Evolutionary conservation across 805 yeast species (phyloP), one percentile per base, ranked within the genome.

Genomic region (Cyberlindnera mrakii): DNA sequence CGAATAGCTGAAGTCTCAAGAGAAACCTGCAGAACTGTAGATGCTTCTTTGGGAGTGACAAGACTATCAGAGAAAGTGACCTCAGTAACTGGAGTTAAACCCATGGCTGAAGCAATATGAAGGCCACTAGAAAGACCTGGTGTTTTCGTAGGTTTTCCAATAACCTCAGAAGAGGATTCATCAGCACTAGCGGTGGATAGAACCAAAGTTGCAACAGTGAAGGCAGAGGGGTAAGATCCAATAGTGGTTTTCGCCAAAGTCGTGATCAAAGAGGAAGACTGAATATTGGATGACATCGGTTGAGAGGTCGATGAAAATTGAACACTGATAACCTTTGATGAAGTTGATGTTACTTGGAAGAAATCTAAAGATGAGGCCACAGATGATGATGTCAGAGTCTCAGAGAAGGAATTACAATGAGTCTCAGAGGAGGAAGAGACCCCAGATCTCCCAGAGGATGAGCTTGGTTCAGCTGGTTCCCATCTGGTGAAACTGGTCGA

Each of bases 41-140:
- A 30, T 8, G 38, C 11, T 7, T 25, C 16, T n/a, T 15, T 33
- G 3, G 39, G 6, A 19, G 37, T 44, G 27, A 23, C 14, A 7
- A 32, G 40, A 34, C 35, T 40, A 11, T 39, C 33, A 6, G 39
- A 36, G 6, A 43, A 38, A 32, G 25, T 20, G 11, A 36, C 35
- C 9, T 33, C 32, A 10, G 44, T 29, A 9, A 20, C 20, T 13
- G 17, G 5, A 27, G 30, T 34, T 6, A 11, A 10, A 4, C 9
- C 11, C 8, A 6, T 10, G 11, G 27, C 13, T 9, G 27, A 23
- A 23, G 27, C 11, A 10, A 23, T 8, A 11, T 23, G 6, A 23
- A 23, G 4, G 27, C 9, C 13, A 23, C 9, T 23, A 23, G 10
- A 23, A 10, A 23, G 27, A 19, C 15, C 15, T 5, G 23, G 2